A percentile compares a stretch with the other conserved stretches of the same genome.
These are phyloP conservation scores for Chaetomiaceae sp. DNA, from an alignment of 2,329 filamentous ascomycete species.

Conservation along the genomic window DNA sequence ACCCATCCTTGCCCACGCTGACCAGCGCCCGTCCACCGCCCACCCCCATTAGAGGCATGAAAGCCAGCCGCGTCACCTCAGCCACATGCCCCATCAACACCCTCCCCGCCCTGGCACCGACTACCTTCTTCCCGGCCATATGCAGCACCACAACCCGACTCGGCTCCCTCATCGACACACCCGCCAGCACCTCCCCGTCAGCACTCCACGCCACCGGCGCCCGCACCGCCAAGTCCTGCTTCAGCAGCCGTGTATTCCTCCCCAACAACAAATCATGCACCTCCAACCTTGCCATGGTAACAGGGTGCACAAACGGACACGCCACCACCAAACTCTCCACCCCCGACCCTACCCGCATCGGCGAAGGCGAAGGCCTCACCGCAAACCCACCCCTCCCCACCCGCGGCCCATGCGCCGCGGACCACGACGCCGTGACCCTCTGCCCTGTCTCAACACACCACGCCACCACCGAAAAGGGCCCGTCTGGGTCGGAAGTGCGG, in stretches of 20 bases:
- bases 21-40: conserved; percentile 30
- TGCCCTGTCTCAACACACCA: not conserved
- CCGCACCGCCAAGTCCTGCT: conserved; percentile 13
- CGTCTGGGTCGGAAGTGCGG: not conserved
- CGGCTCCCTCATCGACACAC: conserved; percentile 8
- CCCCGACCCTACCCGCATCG: too few species aligned
- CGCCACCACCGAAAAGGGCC: not conserved
- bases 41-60: conserved; percentile 26
- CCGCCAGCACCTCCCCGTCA: conserved; percentile 17
- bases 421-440: not conserved
- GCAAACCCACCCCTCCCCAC: conserved; percentile 5
- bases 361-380: too few species aligned
- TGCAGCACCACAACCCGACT: conserved; percentile 13
- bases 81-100: conserved; percentile 31
- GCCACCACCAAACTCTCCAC: conserved; percentile 3
- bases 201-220: conserved; percentile 20
- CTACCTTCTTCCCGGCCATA: not conserved
- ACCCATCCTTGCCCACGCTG: conserved; percentile 37
- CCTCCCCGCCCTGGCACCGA: not conserved
- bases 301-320: not conserved
- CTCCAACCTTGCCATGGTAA: conserved; percentile 9
- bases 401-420: too few species aligned
- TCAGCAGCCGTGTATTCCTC: not conserved
- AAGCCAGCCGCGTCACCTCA: conserved; percentile 36
- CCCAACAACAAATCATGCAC: conserved; percentile 7